These are phyloP conservation scores for Orbilia javanica DNA, from an alignment of 2,329 filamentous ascomycete genomes.

Conservation along the genomic window DNA sequence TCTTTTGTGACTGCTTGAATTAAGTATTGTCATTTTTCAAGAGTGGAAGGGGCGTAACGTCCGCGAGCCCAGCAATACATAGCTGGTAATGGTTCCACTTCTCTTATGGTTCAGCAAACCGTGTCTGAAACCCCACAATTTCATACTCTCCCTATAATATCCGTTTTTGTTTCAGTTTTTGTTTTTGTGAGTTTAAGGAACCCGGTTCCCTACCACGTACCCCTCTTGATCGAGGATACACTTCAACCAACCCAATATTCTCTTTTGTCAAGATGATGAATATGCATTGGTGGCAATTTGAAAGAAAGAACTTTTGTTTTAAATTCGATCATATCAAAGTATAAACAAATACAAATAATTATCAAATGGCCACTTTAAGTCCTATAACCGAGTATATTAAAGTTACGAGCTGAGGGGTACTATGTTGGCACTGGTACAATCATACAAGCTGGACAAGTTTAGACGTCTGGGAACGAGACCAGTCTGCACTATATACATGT, in stretches of 20 bases:
- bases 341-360: not conserved
- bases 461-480: too few relatives aligned
- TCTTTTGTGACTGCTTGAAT: slow-evolving; percentile 1
- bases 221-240: not conserved
- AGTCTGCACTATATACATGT: too few relatives aligned
- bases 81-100: not conserved
- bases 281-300: not conserved
- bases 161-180: not conserved
- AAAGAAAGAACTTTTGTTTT: not conserved
- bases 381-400: too few relatives aligned
- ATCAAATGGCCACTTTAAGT: not conserved
- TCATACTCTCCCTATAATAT: not conserved
- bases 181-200: not conserved
- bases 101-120: not conserved
- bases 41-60: not conserved
- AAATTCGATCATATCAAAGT: not conserved
- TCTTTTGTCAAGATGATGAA: not conserved
- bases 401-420: too few relatives aligned
- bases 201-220: not conserved
- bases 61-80: not conserved
- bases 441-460: too few relatives aligned
- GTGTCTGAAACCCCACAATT: not conserved
- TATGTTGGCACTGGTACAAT: too few relatives aligned
- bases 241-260: not conserved
- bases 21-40: not conserved